A percentile compares a stretch with the other conserved stretches of the same genome.
Conservation (phyloP, 441 rosid species). For the Cnidoscolus chayamansa region DNA sequence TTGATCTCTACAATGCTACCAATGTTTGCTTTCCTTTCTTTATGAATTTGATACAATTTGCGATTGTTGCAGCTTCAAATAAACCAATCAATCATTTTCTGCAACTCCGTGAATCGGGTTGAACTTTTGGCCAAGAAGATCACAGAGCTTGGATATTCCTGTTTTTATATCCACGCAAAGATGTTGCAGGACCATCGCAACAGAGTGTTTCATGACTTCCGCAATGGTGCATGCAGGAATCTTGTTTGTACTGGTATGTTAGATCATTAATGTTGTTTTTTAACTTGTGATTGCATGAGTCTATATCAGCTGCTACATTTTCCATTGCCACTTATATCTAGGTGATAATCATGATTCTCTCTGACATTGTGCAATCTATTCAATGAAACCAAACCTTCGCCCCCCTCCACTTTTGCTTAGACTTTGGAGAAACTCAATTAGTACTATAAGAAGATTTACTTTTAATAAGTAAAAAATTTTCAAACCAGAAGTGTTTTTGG, state of each 20-base stretch:
- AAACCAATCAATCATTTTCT: constrained; percentile 95
- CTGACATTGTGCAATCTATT: no score
- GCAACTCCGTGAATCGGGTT: constrained; percentile 97
- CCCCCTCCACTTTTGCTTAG: no score
- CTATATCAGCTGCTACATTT: background rate
- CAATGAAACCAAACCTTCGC: no score
- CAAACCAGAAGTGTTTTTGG: no score
- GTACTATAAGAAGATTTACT: no score
- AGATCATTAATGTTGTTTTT: constrained; percentile 14
- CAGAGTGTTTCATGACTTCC: constrained; percentile 97
- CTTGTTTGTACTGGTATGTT: constrained; percentile 92
- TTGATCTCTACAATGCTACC: constrained; percentile 24
- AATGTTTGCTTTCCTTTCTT: constrained; percentile 4
- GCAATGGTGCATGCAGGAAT: constrained; percentile 99
- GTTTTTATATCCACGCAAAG: constrained; percentile 97
- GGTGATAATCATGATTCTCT: no score
- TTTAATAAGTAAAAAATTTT: no score
- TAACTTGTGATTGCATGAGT: background rate
- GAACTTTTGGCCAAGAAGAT: constrained; percentile 97
- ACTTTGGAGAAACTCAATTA: no score
- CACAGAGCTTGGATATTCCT: constrained; percentile 96
- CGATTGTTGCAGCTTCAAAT: constrained; percentile 78
- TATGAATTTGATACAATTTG: constrained; percentile 17
- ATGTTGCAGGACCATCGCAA: constrained; percentile 99
- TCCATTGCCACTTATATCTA: background rate